Conservation (phyloP, 371 early-diverging fungal genomes). For the Dinochytrium kinnereticum region DNA sequence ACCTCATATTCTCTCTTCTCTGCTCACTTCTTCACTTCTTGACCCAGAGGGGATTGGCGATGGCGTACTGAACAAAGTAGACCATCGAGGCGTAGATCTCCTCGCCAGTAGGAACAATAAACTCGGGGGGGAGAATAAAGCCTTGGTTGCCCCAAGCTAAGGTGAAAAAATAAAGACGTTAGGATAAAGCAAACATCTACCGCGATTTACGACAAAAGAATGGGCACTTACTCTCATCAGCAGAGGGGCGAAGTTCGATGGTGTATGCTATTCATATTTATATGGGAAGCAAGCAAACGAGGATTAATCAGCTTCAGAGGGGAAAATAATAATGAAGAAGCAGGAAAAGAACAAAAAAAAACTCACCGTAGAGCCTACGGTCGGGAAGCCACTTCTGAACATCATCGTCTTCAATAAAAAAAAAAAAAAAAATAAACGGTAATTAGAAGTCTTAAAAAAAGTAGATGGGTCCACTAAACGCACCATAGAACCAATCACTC, state of each 20-base stretch:
- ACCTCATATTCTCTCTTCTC: too few relatives aligned
- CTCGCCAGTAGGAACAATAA: conserved; percentile 46
- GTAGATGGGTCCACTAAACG: not conserved
- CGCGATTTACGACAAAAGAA: not conserved
- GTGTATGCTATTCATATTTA: conserved; percentile 50
- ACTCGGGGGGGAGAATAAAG: conserved; percentile 44
- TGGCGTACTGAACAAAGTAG: conserved; percentile 28
- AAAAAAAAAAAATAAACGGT: not conserved
- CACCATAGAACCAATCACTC: conserved; percentile 59
- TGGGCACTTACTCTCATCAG: conserved; percentile 26
- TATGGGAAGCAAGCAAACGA: too few relatives aligned
- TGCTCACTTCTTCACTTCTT: too few relatives aligned
- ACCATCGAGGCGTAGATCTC: conserved; percentile 39
- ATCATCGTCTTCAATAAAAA: conserved; percentile 43
- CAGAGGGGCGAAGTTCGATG: conserved; percentile 58
- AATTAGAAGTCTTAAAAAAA: not conserved
- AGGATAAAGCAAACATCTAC: not conserved
- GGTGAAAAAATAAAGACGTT: too few relatives aligned
- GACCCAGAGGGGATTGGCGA: conserved; percentile 28
- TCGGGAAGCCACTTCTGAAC: conserved; percentile 48
- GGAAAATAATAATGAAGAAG: too few relatives aligned
- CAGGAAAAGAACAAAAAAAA: not conserved
- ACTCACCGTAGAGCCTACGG: conserved; percentile 45
- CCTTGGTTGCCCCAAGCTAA: conserved; percentile 33
- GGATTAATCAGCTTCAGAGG: too few relatives aligned